Conservation (phyloP, 768 basidiomycete genomes). For the Mycena amicta region DNA sequence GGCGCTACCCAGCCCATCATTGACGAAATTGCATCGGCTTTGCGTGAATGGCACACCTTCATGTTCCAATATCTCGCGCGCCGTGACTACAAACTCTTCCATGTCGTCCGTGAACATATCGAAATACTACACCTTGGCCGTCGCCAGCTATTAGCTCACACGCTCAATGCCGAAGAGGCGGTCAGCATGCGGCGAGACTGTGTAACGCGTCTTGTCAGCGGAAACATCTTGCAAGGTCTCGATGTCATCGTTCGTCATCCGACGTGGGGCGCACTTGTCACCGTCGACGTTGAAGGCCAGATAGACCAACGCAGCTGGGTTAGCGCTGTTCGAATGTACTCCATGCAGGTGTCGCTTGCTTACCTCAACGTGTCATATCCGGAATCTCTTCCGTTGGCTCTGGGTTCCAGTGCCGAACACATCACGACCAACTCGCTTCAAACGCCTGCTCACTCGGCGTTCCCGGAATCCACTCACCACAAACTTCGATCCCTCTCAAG, state of each 20-base stretch:
- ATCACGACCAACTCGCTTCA: slow-evolving; percentile 49
- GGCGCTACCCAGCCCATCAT: slow-evolving; percentile 87
- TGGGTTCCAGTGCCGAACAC: slow-evolving; percentile 51
- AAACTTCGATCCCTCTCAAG: slow-evolving; percentile 42
- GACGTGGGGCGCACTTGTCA: slow-evolving; percentile 85
- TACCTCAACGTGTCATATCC: slow-evolving; percentile 64
- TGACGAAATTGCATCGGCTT: slow-evolving; percentile 94
- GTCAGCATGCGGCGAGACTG: slow-evolving; percentile 80
- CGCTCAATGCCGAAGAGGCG: slow-evolving; percentile 86
- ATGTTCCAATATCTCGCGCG: slow-evolving; percentile 90
- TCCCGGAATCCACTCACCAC: slow-evolving; percentile 56
- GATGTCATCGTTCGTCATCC: slow-evolving; percentile 98
- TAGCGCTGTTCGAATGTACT: slow-evolving; percentile 88
- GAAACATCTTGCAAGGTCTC: slow-evolving; percentile 89
- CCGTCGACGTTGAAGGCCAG: slow-evolving; percentile 87
- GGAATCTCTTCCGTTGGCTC: slow-evolving; percentile 41
- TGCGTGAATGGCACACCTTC: slow-evolving; percentile 93
- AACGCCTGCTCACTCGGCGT: slow-evolving; percentile 70
- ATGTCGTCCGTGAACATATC: slow-evolving; percentile 83
- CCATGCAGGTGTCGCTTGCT: slow-evolving; percentile 83
- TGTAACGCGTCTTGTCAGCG: slow-evolving; percentile 82
- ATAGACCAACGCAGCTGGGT: slow-evolving; percentile 83
- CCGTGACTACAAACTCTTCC: slow-evolving; percentile 89
- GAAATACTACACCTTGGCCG: slow-evolving; percentile 91
- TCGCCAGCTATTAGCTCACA: slow-evolving; percentile 85